A percentile compares a stretch with the other conserved stretches of the same genome.
phyloP scores from a whole-genome alignment of 2,329 filamentous ascomycete genomes.

The Coniochaeta sp. region DNA sequence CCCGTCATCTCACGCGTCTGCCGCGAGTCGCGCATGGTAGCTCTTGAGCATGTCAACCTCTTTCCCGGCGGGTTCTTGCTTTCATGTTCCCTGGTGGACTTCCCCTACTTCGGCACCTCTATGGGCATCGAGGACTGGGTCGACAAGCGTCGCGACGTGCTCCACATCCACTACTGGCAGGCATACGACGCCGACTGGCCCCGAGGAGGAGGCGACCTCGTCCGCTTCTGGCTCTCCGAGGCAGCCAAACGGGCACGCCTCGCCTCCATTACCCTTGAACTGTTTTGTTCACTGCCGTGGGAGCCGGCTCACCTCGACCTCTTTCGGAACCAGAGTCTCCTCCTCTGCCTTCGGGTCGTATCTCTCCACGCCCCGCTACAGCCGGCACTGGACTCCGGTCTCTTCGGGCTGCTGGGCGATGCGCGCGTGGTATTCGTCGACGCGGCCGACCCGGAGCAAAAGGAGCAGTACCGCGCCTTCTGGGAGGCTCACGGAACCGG shows the following conservation, averaged over 20 bases:
- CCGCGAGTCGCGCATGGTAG: not conserved
- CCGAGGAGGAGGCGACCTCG: not conserved
- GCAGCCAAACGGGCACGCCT: not conserved
- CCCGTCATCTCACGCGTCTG: not conserved
- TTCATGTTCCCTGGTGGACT: not conserved
- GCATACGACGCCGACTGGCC: not conserved
- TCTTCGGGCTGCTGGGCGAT: slow-evolving; percentile 1
- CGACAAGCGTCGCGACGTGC: not conserved
- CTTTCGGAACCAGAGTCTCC: not conserved
- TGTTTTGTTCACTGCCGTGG: not conserved
- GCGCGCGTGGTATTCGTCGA: not conserved
- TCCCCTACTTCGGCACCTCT: not conserved
- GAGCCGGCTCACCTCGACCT: not conserved
- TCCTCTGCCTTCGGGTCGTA: not conserved
- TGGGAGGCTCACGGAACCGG: not conserved
- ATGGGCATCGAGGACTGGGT: not conserved
- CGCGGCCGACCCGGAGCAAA: not conserved
- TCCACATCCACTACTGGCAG: not conserved
- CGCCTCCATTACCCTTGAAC: not conserved
- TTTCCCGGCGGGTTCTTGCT: no score
- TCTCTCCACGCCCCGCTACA: not conserved
- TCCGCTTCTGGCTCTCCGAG: not conserved
- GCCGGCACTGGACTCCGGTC: not conserved
- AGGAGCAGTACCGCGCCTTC: not conserved
- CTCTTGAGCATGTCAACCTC: not conserved